Conservation (phyloP, 129 eudicot species). For the Centaurea solstitialis region DNA sequence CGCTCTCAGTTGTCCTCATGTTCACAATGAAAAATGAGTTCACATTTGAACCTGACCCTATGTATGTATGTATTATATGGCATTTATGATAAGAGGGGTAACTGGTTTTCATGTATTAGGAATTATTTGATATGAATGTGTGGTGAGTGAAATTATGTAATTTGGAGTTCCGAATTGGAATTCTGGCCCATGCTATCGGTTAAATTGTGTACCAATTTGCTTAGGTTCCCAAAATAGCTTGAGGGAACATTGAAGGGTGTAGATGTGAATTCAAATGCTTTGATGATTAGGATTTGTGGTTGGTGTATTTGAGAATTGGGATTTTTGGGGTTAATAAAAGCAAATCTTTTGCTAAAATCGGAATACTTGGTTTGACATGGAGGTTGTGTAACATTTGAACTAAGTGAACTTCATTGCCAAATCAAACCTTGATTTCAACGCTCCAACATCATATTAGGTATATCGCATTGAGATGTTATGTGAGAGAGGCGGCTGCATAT, state of each 20-base stretch:
- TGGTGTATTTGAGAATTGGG: constrained; percentile 4
- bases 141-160: background rate
- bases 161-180: background rate
- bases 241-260: background rate
- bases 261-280: background rate
- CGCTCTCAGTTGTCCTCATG: too few relatives aligned
- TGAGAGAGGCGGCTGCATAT: background rate
- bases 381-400: background rate
- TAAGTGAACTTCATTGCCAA: background rate
- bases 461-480: background rate
- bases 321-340: background rate
- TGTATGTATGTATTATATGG: background rate
- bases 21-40: too few relatives aligned
- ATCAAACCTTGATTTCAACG: background rate
- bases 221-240: constrained; percentile 1
- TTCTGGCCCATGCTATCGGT: background rate
- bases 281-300: background rate
- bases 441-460: background rate
- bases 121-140: background rate
- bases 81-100: background rate
- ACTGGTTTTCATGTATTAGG: background rate
- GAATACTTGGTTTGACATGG: background rate
- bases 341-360: background rate
- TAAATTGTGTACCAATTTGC: constrained; percentile 7
- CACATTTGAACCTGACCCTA: too few relatives aligned